Conservation (phyloP, 164 flowering plant genomes). For the Pachysandra terminalis region DNA sequence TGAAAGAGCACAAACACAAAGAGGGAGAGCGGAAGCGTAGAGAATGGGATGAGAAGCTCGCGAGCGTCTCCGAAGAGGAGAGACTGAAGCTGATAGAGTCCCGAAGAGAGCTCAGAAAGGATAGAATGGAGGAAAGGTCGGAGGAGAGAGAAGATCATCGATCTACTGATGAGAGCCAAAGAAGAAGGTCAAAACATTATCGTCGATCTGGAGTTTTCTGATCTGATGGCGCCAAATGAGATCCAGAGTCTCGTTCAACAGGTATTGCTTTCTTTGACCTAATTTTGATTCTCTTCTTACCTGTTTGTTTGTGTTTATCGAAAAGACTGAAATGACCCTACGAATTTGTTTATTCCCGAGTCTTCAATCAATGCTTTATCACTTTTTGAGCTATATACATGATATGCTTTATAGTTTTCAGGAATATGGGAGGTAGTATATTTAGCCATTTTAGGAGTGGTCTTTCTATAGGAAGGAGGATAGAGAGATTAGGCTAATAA, state of each 20-base stretch:
- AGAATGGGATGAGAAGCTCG: slow-evolving; percentile 75
- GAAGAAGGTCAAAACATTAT: slow-evolving; percentile 75
- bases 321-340: background rate
- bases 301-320: background rate
- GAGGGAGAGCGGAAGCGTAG: slow-evolving; percentile 63
- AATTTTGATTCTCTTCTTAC: background rate
- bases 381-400: too few species aligned
- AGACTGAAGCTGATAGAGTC: slow-evolving; percentile 55
- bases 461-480: too few species aligned
- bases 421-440: too few species aligned
- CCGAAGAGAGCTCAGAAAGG: slow-evolving; percentile 51
- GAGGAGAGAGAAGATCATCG: slow-evolving; percentile 60
- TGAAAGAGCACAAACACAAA: slow-evolving; percentile 58
- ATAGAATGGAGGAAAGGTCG: slow-evolving; percentile 73
- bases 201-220: slow-evolving; percentile 78
- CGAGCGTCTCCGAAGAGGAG: slow-evolving; percentile 60
- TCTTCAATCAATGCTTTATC: too few species aligned
- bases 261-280: slow-evolving; percentile 36
- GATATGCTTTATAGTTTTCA: too few species aligned
- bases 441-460: too few species aligned
- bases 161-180: slow-evolving; percentile 50
- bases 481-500: too few species aligned
- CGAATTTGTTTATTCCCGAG: background rate
- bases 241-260: slow-evolving; percentile 84
- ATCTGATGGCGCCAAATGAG: slow-evolving; percentile 64